phyloP scores from a whole-genome alignment of 495 filamentous ascomycete species.

The Parathielavia appendiculata region DNA sequence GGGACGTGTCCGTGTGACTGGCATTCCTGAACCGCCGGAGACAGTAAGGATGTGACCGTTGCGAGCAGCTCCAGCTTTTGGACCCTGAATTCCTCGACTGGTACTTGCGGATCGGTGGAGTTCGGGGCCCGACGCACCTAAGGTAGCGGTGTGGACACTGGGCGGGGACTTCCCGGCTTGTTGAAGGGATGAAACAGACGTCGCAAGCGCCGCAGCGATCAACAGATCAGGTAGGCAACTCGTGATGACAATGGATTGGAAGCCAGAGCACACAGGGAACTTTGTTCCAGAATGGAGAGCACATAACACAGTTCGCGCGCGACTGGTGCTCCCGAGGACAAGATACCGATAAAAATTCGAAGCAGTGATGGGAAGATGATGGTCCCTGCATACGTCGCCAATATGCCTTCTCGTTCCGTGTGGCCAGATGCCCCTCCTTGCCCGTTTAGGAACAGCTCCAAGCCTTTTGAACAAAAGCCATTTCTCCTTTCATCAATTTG shows the following conservation, averaged over 20 bases:
- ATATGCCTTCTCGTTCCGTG: background rate
- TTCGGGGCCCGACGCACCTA: background rate
- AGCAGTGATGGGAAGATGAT: background rate
- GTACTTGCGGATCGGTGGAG: conserved; percentile 14
- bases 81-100: conserved; percentile 3
- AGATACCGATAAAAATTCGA: too few relatives aligned
- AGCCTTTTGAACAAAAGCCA: too few relatives aligned
- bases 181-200: background rate
- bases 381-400: conserved; percentile 5
- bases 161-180: conserved; percentile 6
- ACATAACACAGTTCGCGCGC: too few relatives aligned
- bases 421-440: background rate
- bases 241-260: too few relatives aligned
- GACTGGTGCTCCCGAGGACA: too few relatives aligned
- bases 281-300: too few relatives aligned
- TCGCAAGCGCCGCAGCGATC: background rate
- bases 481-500: too few relatives aligned
- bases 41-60: background rate
- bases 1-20: conserved; percentile 8
- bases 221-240: too few relatives aligned
- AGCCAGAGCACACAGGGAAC: too few relatives aligned
- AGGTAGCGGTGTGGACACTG: conserved; percentile 10
- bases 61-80: conserved; percentile 2
- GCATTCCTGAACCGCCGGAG: background rate
- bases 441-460: conserved; percentile 1